phyloP scores from a whole-genome alignment of 2,329 filamentous ascomycete genomes.

The Didymella sp. region DNA sequence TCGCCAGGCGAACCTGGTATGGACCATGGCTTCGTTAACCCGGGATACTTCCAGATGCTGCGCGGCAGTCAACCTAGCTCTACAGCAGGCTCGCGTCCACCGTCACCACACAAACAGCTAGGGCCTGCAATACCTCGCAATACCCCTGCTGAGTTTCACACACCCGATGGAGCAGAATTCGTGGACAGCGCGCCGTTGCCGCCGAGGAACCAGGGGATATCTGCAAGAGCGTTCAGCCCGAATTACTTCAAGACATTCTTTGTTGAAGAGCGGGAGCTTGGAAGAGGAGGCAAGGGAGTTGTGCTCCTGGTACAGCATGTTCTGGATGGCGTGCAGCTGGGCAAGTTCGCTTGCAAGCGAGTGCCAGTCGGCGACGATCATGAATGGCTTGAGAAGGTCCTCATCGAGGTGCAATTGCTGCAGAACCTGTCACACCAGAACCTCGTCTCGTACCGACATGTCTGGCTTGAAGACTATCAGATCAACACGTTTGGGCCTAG shows the following conservation, averaged over 20 bases:
- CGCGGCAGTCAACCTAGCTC: conserved; percentile 64
- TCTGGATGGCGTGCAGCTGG: conserved; percentile 85
- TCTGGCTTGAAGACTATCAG: conserved; percentile 91
- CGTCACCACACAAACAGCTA: conserved; percentile 58
- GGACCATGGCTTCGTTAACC: conserved; percentile 78
- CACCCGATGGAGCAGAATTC: conserved; percentile 60
- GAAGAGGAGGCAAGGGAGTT: conserved; percentile 90
- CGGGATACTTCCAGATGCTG: conserved; percentile 95
- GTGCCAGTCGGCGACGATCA: conserved; percentile 94
- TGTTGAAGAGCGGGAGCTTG: conserved; percentile 83
- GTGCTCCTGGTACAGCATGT: conserved; percentile 93
- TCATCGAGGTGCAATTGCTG: conserved; percentile 91
- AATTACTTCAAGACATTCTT: conserved; percentile 96
- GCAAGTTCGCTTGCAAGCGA: conserved; percentile 94
- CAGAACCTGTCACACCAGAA: conserved; percentile 94
- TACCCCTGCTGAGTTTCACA: conserved; percentile 38
- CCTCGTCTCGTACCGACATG: conserved; percentile 93
- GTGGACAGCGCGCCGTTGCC: conserved; percentile 55
- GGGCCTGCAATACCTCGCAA: conserved; percentile 40
- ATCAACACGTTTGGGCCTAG: conserved; percentile 85
- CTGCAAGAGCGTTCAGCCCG: conserved; percentile 84
- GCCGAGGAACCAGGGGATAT: conserved; percentile 70
- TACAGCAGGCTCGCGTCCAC: conserved; percentile 55
- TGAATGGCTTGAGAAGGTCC: conserved; percentile 90
- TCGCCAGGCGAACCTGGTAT: conserved; percentile 42